Base-by-base conservation (phyloP, 495 filamentous ascomycete species). In the Hypoxylon intermedium region DNA sequence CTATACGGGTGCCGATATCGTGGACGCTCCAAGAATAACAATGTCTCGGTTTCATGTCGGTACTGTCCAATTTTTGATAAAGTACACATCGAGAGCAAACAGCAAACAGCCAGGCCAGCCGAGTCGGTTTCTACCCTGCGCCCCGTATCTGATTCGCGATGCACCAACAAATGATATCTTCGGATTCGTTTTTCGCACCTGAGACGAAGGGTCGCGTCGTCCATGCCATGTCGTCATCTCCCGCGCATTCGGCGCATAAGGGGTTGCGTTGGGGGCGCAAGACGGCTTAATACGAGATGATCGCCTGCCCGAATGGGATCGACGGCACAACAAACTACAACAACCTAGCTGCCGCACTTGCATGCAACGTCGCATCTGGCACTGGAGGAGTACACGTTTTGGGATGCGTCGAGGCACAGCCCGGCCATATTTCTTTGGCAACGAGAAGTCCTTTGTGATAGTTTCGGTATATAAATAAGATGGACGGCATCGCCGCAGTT, bases 211-310 rank as follows among this genome's bases (percentile, higher is more conserved):
- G 43, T 44, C 43, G 24, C 40, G 31, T 43, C 4, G 40, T 57
- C 52, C 13, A 57, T 57, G 24, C 23, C 4, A 48, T 57, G 53
- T 40, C 59, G 59, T 63, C 59, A 63, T 57, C 33, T n/a, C 9
- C 31, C 13, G 21, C 12, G 2, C 21, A 28, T 42, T 23, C 36
- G 28, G 57, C 57, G 57, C 49, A 28, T 47, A 50, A 13, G 26
- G 44, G 53, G 16, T 23, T 36, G 26, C 46, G 15, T 41, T 16
- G 42, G 49, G 18, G 23, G 28, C 19, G 37, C 30, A 4, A 13
- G 15, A 3, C n/a, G n/a, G 36, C 3, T 9, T 13, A 63, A 63
- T 63, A 63, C 60, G 60, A 63, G 60, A 48, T 53, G 60, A 63
- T 58, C 53, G 60, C 15, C 60, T 55, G 21, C 58, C 51, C 33